Evolutionary conservation across 257 asterid species (phyloP), one percentile per base, ranked within the genome.

Genomic region (Petunia secreta): DNA sequence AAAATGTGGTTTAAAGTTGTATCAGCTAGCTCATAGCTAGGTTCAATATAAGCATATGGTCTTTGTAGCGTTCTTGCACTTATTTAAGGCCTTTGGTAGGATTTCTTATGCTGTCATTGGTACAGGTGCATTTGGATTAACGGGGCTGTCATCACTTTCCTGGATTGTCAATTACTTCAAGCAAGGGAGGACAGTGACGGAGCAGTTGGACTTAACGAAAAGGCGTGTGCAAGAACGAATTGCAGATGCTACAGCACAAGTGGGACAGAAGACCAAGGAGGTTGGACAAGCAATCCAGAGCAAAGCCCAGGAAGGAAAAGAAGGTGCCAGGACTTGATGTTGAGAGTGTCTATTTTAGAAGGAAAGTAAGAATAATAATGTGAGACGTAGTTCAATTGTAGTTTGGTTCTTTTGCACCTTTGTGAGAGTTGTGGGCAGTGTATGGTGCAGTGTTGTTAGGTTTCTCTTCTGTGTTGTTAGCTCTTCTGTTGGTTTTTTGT

Each of bases 101-200:
- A 66, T 0, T 66, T 40, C 14, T 41, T 2, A 15, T 7, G 39
- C 2, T 1, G 1, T 62, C 5, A 36, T 6, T 25, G 10, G 2
- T 16, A 2, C 5, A 71, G 77, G 85, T 9, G 85, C 79, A 0
- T 79, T 85, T 40, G 85, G 87, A 40, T 16, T 83, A 2, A 80
- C 75, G 14, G 86, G 84, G 16, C 41, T 84, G 46, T 67, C 79
- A 36, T 80, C 82, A 0, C 48, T 84, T 13, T 55, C 79, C 2
- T 84, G 84, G 84, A 62, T 80, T 9, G 37, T 80, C 8, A 73
- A 80, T 52, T 75, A 52, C 64, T 67, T 80, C 0, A 75, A 78
- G 68, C 68, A 83, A 34, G 54, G 52, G 14, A 50, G 77, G 44
- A 48, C 34, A 0, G 64, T 57, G 16, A 52, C 14, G n/a, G 77